Evolutionary conservation across 805 yeast species (phyloP).

Genomic region (Metschnikowia peoriensis): DNA sequence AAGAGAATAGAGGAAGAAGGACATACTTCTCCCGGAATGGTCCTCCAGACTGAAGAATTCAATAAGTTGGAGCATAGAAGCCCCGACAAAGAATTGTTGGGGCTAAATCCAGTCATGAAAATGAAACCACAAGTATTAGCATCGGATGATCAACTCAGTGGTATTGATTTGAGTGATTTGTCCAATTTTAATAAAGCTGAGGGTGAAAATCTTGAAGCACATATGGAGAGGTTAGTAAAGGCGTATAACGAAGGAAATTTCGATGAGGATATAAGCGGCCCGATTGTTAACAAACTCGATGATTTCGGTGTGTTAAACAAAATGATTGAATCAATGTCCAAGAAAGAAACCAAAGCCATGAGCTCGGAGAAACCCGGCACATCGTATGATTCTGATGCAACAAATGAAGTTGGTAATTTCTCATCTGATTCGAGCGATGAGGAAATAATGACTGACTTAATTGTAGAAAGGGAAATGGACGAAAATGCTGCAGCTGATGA

Average conservation of each 20-base stretch:
- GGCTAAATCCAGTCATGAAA: neutral
- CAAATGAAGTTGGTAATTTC: neutral
- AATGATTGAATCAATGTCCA: slow-evolving; percentile 38
- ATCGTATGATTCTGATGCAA: neutral
- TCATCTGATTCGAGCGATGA: slow-evolving; percentile 14
- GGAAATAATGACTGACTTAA: slow-evolving; percentile 39
- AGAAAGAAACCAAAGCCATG: neutral
- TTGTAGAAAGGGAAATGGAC: slow-evolving; percentile 38
- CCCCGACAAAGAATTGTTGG: neutral
- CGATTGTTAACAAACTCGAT: slow-evolving; percentile 49
- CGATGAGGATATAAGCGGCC: slow-evolving; percentile 61
- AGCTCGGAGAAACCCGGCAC: neutral
- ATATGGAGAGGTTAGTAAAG: slow-evolving; percentile 56
- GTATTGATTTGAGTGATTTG: neutral
- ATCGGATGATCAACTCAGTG: neutral
- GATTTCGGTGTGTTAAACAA: slow-evolving; percentile 55
- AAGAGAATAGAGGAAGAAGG: neutral
- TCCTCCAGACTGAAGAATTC: neutral
- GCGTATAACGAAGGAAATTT: slow-evolving; percentile 60
- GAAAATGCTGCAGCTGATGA: slow-evolving; percentile 3
- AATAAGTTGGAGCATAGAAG: neutral
- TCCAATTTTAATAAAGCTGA: neutral
- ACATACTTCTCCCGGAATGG: neutral
- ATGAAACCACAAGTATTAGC: neutral
- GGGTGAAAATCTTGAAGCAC: slow-evolving; percentile 26